Evolutionary conservation across 805 yeast species (phyloP).

Genomic region (Monosporozyma unispora): DNA sequence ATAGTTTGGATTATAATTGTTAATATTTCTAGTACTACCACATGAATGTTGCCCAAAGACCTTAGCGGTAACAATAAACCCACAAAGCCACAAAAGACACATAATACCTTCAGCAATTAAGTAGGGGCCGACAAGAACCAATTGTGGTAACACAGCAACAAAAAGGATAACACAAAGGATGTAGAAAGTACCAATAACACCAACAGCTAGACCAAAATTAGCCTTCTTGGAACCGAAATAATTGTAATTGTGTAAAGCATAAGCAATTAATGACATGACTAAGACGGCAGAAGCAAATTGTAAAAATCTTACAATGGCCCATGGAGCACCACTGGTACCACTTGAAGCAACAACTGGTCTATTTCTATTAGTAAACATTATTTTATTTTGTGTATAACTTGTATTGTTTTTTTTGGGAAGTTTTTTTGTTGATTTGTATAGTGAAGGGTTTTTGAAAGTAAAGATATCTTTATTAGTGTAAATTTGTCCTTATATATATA

Average conservation of each 20-base stretch:
- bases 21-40: constrained; percentile 7
- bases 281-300: constrained; percentile 25
- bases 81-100: constrained; percentile 28
- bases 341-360: neutral
- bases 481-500: too few species aligned
- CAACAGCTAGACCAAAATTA: constrained; percentile 27
- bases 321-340: neutral
- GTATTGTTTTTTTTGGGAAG: neutral
- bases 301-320: constrained; percentile 8
- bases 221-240: constrained; percentile 23
- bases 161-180: constrained; percentile 16
- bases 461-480: too few species aligned
- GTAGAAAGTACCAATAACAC: constrained; percentile 26
- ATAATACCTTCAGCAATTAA: constrained; percentile 24
- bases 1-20: constrained; percentile 10
- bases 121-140: constrained; percentile 22
- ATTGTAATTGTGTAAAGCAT: constrained; percentile 18
- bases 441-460: too few species aligned
- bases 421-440: too few species aligned
- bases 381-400: neutral
- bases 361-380: neutral
- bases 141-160: constrained; percentile 12
- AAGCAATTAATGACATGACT: constrained; percentile 25
- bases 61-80: constrained; percentile 30
- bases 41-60: constrained; percentile 27